Percentiles rank a stretch among this genome's conserved stretches.
These are phyloP conservation scores for Jatropha multifida DNA, from an alignment of 441 rosid genomes.

Conservation along the genomic window DNA sequence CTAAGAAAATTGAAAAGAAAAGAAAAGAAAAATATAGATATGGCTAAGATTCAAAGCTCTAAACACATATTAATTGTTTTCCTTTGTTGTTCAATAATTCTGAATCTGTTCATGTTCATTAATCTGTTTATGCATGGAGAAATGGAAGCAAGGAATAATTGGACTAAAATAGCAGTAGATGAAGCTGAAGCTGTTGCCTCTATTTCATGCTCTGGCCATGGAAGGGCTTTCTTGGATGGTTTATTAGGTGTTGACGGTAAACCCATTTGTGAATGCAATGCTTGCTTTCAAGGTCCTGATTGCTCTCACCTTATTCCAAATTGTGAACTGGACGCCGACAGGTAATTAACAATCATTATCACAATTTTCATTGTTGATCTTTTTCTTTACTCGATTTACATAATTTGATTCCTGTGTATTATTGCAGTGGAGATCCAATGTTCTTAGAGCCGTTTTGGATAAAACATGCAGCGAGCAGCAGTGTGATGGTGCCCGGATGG, in stretches of 20 bases:
- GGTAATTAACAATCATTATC: constrained; percentile 9
- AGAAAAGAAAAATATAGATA: not conserved
- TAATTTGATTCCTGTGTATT: too few species aligned
- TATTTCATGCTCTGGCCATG: constrained; percentile 28
- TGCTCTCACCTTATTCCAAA: constrained; percentile 17
- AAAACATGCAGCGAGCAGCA: constrained; percentile 50
- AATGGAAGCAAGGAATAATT: not conserved
- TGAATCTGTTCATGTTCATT: constrained; percentile 1
- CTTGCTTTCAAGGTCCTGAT: constrained; percentile 24
- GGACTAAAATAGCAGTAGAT: constrained; percentile 13
- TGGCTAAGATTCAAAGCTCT: not conserved
- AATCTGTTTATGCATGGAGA: not conserved
- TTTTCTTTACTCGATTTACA: too few species aligned
- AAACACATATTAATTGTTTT: not conserved
- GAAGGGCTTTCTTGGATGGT: constrained; percentile 26
- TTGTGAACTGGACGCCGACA: constrained; percentile 25
- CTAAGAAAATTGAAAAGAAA: not conserved
- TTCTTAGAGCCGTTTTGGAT: constrained; percentile 77
- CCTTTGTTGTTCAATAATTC: constrained; percentile 5
- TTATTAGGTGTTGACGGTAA: not conserved
- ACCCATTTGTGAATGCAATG: constrained; percentile 26
- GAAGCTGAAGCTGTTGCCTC: constrained; percentile 26
- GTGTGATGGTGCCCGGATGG: constrained; percentile 58
- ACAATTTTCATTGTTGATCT: not conserved
- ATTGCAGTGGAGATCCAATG: constrained; percentile 61